Evolutionary conservation across 2,329 filamentous ascomycete species (phyloP).

Genomic region (Madurella fahalii): DNA sequence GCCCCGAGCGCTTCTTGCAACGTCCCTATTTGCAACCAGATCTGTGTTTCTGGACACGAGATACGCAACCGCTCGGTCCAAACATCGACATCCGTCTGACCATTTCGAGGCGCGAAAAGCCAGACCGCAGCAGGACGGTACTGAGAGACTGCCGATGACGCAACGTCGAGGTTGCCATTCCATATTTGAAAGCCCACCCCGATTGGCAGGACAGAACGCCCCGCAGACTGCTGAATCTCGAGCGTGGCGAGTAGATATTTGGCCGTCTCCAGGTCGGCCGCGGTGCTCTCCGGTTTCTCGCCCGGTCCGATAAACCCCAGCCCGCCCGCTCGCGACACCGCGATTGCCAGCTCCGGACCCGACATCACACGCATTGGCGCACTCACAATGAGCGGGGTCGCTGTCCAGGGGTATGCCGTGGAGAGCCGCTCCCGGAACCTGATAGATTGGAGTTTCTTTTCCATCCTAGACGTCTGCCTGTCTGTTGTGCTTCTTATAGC

Average conservation of each 20-base stretch:
- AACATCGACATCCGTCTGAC: slow-evolving; percentile 35
- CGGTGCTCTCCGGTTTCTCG: slow-evolving; percentile 32
- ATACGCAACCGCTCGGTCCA: slow-evolving; percentile 44
- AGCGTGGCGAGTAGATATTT: slow-evolving; percentile 20
- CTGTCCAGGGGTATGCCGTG: slow-evolving; percentile 48
- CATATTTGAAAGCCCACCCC: slow-evolving; percentile 47
- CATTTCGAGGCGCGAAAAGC: slow-evolving; percentile 43
- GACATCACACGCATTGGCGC: slow-evolving; percentile 68
- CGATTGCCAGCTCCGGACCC: slow-evolving; percentile 51
- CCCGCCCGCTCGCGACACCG: slow-evolving; percentile 67
- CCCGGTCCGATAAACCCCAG: slow-evolving; percentile 49
- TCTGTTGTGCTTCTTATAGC: too few species aligned
- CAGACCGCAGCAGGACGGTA: slow-evolving; percentile 40
- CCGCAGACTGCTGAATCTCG: slow-evolving; percentile 9
- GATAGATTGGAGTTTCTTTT: slow-evolving; percentile 8
- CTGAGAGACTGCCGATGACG: slow-evolving; percentile 29
- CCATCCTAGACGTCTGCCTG: neutral
- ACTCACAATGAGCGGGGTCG: slow-evolving; percentile 52
- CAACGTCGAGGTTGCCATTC: slow-evolving; percentile 37
- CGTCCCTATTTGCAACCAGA: slow-evolving; percentile 52
- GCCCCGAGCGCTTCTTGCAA: slow-evolving; percentile 45
- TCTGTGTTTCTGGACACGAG: slow-evolving; percentile 38
- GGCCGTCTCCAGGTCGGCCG: slow-evolving; percentile 31
- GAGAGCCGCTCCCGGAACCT: slow-evolving; percentile 3
- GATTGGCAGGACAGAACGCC: slow-evolving; percentile 34